Evolutionary conservation across 2,329 filamentous ascomycete genomes (phyloP).

Genomic region (Curvularia spicifera): DNA sequence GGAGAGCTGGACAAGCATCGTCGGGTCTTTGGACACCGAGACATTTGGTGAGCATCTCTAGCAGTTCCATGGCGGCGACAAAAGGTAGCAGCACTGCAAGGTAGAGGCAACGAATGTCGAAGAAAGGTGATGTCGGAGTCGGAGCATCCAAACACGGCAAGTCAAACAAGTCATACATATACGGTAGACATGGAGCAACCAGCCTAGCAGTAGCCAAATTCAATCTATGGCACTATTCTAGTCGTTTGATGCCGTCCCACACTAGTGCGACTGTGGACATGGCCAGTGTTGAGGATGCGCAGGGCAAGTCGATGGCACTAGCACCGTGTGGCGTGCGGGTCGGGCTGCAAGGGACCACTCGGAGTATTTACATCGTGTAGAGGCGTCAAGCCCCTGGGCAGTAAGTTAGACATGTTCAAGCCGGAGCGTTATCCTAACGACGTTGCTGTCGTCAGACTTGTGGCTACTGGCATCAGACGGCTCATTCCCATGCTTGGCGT

Average conservation of each 20-base stretch:
- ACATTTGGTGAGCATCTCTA: slow-evolving; percentile 2
- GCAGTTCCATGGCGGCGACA: slow-evolving; percentile 3
- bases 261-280: not conserved
- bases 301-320: not conserved
- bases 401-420: not conserved
- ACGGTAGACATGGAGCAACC: not conserved
- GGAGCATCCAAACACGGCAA: not conserved
- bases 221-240: not conserved
- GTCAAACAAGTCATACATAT: not conserved
- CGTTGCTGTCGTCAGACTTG: not conserved
- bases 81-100: not conserved
- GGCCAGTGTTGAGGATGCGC: not conserved
- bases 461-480: not conserved
- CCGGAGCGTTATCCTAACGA: not conserved
- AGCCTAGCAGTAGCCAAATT: not conserved
- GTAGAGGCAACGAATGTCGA: slow-evolving; percentile 1
- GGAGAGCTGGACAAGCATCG: slow-evolving; percentile 16
- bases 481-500: not conserved
- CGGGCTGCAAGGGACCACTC: not conserved
- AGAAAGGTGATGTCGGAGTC: not conserved
- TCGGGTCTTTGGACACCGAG: not conserved
- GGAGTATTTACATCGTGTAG: not conserved
- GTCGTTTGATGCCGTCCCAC: not conserved
- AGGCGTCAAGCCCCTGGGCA: not conserved
- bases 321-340: not conserved